Percentiles rank a stretch among this genome's conserved stretches.
Conservation (phyloP, 176 grass and related monocot genomes). For the Hyparrhenia diplandra region DNA sequence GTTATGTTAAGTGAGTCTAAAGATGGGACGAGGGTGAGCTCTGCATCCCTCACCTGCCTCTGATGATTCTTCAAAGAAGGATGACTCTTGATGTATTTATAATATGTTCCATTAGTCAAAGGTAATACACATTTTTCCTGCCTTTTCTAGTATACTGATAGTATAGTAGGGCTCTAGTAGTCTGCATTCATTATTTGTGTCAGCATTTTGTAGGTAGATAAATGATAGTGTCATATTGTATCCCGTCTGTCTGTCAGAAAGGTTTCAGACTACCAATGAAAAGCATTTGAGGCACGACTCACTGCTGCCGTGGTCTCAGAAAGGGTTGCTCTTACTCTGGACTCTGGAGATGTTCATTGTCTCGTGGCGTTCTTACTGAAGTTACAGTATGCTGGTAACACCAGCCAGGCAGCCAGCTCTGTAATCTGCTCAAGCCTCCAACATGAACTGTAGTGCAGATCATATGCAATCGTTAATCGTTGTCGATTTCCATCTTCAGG, state of each 20-base stretch:
- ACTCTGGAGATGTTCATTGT: not conserved
- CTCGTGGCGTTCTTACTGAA: not conserved
- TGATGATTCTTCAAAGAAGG: constrained; percentile 65
- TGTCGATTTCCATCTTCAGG: too few species aligned
- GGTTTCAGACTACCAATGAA: not conserved
- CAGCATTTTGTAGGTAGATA: constrained; percentile 24
- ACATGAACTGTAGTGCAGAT: not conserved
- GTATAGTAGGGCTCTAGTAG: constrained; percentile 23
- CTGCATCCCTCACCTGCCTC: constrained; percentile 61
- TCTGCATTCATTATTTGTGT: constrained; percentile 37
- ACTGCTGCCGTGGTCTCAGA: not conserved
- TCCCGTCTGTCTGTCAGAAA: not conserved
- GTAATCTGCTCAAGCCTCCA: not conserved
- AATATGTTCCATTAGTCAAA: constrained; percentile 28
- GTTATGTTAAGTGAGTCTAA: constrained; percentile 90
- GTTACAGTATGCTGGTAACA: not conserved
- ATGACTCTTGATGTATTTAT: constrained; percentile 51
- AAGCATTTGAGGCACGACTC: not conserved
- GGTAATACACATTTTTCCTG: constrained; percentile 18
- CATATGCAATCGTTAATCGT: not conserved
- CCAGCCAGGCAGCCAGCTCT: not conserved
- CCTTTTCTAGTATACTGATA: constrained; percentile 1
- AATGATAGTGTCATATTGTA: not conserved
- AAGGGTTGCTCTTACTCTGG: not conserved
- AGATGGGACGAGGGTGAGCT: constrained; percentile 66